phyloP scores from a whole-genome alignment of 2,329 filamentous ascomycete genomes.

The Ophiostoma quercus region DNA sequence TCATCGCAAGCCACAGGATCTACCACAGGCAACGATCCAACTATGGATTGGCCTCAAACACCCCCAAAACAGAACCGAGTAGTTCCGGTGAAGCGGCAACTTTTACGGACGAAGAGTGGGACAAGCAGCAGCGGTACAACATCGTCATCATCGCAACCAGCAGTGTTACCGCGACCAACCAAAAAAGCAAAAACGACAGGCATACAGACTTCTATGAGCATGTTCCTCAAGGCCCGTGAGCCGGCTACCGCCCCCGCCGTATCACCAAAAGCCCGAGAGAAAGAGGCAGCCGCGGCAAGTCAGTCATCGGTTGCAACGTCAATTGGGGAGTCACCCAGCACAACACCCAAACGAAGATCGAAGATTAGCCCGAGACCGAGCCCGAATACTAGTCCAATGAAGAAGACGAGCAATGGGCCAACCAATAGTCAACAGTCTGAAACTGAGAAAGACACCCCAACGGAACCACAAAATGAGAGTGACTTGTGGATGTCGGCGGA shows the following conservation, averaged over 20 bases:
- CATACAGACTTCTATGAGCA: conserved; percentile 26
- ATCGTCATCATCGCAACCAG: neutral
- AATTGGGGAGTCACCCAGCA: neutral
- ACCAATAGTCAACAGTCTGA: neutral
- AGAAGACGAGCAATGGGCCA: neutral
- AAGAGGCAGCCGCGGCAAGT: neutral
- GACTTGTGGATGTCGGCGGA: conserved; percentile 28
- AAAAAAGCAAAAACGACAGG: conserved; percentile 23
- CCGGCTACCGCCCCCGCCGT: neutral
- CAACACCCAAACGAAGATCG: neutral
- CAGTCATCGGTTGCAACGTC: neutral
- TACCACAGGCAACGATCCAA: neutral
- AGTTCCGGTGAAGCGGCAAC: neutral
- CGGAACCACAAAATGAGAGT: conserved; percentile 25
- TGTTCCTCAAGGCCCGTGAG: conserved; percentile 22
- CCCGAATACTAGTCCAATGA: neutral
- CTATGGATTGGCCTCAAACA: neutral
- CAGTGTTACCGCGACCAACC: neutral
- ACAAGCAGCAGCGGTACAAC: neutral
- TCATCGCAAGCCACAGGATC: neutral
- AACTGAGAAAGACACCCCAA: neutral
- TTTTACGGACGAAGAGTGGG: conserved; percentile 15
- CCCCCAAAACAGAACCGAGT: neutral
- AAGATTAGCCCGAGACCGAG: neutral
- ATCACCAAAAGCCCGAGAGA: neutral